Evolutionary conservation across 202 grass and related monocot genomes (phyloP).

Genomic region (Tripidium arundinaceum): DNA sequence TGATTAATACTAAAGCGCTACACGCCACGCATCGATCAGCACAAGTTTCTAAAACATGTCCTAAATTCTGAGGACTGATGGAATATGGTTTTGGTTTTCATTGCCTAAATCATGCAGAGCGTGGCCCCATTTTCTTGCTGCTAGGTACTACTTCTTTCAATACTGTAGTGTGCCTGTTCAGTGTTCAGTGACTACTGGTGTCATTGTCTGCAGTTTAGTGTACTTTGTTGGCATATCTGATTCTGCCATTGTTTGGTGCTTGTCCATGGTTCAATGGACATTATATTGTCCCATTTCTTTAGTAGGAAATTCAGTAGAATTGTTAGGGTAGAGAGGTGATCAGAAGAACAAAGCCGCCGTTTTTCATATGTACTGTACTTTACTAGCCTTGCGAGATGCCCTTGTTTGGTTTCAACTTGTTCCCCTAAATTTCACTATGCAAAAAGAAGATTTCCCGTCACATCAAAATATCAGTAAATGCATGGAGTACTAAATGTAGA

Average conservation of each 20-base stretch:
- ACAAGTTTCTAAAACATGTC: conserved; percentile 51
- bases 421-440: too few relatives aligned
- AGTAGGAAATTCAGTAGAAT: not conserved
- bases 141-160: not conserved
- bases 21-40: conserved; percentile 30
- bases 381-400: not conserved
- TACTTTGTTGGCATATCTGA: not conserved
- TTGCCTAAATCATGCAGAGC: conserved; percentile 5
- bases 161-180: not conserved
- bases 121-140: not conserved
- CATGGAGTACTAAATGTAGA: too few relatives aligned
- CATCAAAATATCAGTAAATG: too few relatives aligned
- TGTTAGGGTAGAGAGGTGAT: not conserved
- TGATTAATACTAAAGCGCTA: not conserved
- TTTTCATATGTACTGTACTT: not conserved
- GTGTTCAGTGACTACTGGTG: not conserved
- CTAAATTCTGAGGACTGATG: conserved; percentile 26
- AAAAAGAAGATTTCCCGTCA: too few relatives aligned
- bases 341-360: not conserved
- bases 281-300: too few relatives aligned
- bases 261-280: not conserved
- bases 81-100: conserved; percentile 1
- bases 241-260: not conserved
- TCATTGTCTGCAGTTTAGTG: conserved; percentile 5
- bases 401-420: too few relatives aligned